Base-by-base conservation (phyloP, 176 grass and related monocot species). In the Paspalum notatum region DNA sequence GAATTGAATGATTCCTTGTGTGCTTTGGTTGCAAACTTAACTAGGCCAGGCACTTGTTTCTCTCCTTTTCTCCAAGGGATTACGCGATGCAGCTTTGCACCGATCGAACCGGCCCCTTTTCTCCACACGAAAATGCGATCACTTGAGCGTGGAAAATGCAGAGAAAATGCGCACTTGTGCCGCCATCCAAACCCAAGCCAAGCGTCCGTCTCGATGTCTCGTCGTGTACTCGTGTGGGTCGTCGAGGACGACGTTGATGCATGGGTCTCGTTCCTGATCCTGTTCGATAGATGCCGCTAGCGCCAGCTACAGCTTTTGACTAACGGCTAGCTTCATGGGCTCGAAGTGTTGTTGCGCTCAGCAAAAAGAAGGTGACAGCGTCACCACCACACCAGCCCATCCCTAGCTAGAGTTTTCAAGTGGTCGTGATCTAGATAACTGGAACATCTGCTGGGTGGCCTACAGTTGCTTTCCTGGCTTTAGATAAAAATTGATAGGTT, bases 311-410 rank as follows among this genome's bases (percentile, higher is more conserved):
- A 61, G 62, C 70, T 89, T 89, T 89, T 68, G 70, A 84, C 76
- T 84, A 26, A 26, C 24, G 0, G 20, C 9, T 41, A 17, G 67
- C 68, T 80, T 84, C 42, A 37, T 48, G 57, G n/a, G 44, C 52
- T 80, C 4, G 45, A 84, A 89, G 69, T 89, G 87, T 22, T 70
- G 81, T 84, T 76, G 76, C 87, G 9, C 69, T 89, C 87, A 45
- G 24, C 76, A 26, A 80, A 89, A 89, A 89, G 87, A 47, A 54
- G 74, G 21, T 63, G 81, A 84, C 75, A 60, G 61, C 61, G 11
- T 60, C 84, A 16, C 8, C 15, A 15, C 38, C 14, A n/a, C n/a
- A n/a, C n/a, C n/a, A n/a, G n/a, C 16, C 16, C 65, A 8, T 43
- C 7, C 57, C 6, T 14, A 20, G 6, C 37, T 42, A 53, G 64